Evolutionary conservation across 768 basidiomycete genomes (phyloP), one percentile per base, ranked within the genome.

Genomic region (Tephrocybe sp.): DNA sequence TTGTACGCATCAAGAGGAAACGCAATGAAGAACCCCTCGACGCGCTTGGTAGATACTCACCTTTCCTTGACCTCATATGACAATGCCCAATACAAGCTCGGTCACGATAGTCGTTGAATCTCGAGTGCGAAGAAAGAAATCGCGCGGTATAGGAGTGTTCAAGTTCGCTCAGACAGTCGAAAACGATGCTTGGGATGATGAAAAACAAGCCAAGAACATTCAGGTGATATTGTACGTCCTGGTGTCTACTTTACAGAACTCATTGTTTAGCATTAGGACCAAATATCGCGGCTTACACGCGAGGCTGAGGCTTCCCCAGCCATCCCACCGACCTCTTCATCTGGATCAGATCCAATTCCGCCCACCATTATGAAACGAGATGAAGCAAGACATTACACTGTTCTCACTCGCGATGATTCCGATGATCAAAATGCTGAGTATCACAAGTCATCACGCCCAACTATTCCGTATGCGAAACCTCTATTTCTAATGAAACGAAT

Each of bases 91-190:
- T 45, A 34, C 30, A 36, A 49, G 50, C 53, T 54, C 55, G 51
- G 43, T 30, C 51, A 47, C 49, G 17, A 43, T 54, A 51, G 55
- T 63, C 45, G 73, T 89, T 54, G 87, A 89, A 65, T 78, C 83
- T 20, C 70, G 75, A 13, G 65, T 73, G 35, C 78, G 76, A 30
- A 68, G 81, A 51, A 89, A 89, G 69, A 89, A 82, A 62, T 74
- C 82, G 4, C 76, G 80, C 8, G 72, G 73, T 20, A 63, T 69
- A 23, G 83, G 83, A 38, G 78, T 92, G 22, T 92, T 92, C 58
- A 84, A 90, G 63, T 90, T 89, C 65, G 87, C 87, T 0, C 83
- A 85, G 60, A 92, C 89, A 0, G 83, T 92, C 16, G 89, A 91
- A 56, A 70, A 76, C 22, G 76, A 74, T 31, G 80, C 73, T 26